Evolutionary conservation across 2,329 filamentous ascomycete species (phyloP).

Genomic region (Stachybotrys echinatus): DNA sequence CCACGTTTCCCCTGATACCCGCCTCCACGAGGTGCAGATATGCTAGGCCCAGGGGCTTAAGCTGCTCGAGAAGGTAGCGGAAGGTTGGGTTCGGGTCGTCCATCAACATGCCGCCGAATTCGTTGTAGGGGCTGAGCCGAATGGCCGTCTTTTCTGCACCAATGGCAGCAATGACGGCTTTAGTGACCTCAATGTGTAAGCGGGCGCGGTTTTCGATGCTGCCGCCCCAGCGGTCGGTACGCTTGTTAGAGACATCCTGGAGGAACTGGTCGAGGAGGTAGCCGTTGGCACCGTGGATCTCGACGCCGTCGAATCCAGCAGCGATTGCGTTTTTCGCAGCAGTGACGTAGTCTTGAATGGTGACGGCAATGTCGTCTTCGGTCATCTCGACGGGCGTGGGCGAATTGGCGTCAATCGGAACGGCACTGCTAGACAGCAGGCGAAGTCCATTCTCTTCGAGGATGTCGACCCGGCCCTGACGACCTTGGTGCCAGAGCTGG

Average conservation of each 20-base stretch:
- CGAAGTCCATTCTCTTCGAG: background rate
- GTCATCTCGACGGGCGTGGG: background rate
- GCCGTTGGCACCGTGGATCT: constrained; percentile 50
- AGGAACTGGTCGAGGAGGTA: constrained; percentile 49
- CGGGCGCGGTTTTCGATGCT: constrained; percentile 42
- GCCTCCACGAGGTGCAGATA: constrained; percentile 59
- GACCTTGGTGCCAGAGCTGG: constrained; percentile 62
- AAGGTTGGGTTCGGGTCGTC: constrained; percentile 57
- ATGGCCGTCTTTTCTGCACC: constrained; percentile 48
- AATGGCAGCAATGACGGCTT: constrained; percentile 30
- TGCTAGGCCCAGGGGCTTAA: constrained; percentile 49
- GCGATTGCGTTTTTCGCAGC: constrained; percentile 39
- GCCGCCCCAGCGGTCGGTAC: constrained; percentile 46
- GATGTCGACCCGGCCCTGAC: constrained; percentile 26
- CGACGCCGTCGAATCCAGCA: constrained; percentile 64
- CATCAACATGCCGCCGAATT: constrained; percentile 59
- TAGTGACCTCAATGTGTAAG: constrained; percentile 38
- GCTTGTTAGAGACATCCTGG: constrained; percentile 34
- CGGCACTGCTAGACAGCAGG: background rate
- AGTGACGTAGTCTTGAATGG: constrained; percentile 1
- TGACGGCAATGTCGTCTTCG: constrained; percentile 1
- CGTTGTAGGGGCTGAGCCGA: constrained; percentile 51
- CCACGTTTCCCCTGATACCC: constrained; percentile 37
- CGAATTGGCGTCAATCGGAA: background rate
- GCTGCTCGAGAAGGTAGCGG: constrained; percentile 43